Percentiles rank a stretch among this genome's conserved stretches.
Conservation (phyloP, 306 rosid genomes). For the Trifolium subterraneum region DNA sequence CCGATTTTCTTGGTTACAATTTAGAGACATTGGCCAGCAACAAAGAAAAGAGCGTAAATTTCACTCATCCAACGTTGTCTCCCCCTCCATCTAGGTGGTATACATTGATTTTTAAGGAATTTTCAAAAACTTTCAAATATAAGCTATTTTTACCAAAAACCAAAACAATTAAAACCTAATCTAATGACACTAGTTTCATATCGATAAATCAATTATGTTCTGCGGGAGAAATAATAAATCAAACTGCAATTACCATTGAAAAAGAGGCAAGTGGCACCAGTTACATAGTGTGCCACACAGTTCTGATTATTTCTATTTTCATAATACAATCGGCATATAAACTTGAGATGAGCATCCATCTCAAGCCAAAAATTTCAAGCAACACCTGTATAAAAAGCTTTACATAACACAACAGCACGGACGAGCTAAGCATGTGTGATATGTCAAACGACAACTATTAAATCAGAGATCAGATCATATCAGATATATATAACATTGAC, state of each 20-base stretch:
- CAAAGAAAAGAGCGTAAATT: not conserved
- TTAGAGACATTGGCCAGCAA: not conserved
- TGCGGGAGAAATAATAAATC: conserved; percentile 8
- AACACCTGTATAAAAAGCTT: conserved; percentile 44
- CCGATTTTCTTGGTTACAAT: not conserved
- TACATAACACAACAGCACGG: conserved; percentile 53
- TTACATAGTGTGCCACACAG: conserved; percentile 42
- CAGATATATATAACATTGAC: conserved; percentile 38
- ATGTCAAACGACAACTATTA: conserved; percentile 34
- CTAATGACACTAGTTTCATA: not conserved
- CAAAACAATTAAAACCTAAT: not conserved
- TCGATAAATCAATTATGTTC: not conserved
- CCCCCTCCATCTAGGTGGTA: not conserved
- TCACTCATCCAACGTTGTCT: not conserved
- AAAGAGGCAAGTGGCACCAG: conserved; percentile 43
- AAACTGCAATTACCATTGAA: conserved; percentile 41
- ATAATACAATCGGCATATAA: conserved; percentile 54
- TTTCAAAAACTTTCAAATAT: not conserved
- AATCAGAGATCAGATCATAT: conserved; percentile 30
- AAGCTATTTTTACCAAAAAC: not conserved
- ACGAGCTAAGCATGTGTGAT: conserved; percentile 44
- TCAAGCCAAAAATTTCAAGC: conserved; percentile 44
- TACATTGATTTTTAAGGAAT: not conserved
- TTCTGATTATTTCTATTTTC: conserved; percentile 59
- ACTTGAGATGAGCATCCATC: conserved; percentile 41